These are phyloP conservation scores for Alternaria burnsii DNA, from an alignment of 2,329 filamentous ascomycete genomes.

Conservation along the genomic window DNA sequence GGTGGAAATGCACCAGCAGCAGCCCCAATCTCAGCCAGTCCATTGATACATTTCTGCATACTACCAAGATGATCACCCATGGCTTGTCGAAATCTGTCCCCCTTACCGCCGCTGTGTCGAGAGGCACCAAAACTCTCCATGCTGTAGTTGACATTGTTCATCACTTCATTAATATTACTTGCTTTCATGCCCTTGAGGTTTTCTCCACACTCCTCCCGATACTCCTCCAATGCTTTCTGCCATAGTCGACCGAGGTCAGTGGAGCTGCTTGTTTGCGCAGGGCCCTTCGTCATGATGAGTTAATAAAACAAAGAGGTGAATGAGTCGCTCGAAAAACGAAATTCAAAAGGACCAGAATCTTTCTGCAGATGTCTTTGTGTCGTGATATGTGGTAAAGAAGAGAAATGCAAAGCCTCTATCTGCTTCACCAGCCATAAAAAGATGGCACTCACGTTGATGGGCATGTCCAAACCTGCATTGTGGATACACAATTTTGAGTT, in stretches of 20 bases:
- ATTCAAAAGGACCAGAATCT: no score
- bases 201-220: slow-evolving; percentile 16
- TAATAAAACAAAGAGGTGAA: no score
- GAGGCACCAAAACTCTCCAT: slow-evolving; percentile 2
- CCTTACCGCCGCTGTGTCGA: neutral
- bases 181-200: slow-evolving; percentile 18
- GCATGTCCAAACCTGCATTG: no score
- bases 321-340: no score
- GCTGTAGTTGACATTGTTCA: neutral
- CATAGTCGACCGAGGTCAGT: slow-evolving; percentile 26
- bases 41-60: slow-evolving; percentile 27
- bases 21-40: slow-evolving; percentile 20
- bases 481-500: no score
- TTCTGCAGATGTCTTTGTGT: no score
- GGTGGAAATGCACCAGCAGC: slow-evolving; percentile 31
- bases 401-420: no score
- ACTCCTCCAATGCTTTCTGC: slow-evolving; percentile 25
- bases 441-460: no score
- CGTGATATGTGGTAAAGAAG: no score
- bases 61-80: slow-evolving; percentile 18
- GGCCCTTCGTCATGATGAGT: no score
- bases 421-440: no score
- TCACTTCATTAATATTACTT: slow-evolving; percentile 9
- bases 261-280: neutral
- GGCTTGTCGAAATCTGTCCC: neutral